Percentiles rank a stretch among this genome's conserved stretches.
Evolutionary conservation across 164 flowering plant species (phyloP).

Genomic region (Stephania yunnanensis): DNA sequence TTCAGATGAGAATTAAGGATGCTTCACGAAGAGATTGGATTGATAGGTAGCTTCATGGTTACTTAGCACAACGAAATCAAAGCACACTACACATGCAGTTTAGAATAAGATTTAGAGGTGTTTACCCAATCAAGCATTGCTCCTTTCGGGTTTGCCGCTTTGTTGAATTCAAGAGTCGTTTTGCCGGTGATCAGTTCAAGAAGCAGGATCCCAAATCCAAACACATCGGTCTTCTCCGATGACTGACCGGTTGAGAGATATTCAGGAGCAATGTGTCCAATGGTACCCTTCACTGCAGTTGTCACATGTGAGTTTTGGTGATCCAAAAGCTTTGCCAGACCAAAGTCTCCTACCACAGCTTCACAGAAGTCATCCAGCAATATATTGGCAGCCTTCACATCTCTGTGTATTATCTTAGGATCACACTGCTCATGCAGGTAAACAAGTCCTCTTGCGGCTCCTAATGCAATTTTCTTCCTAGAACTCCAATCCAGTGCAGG

Average conservation of each 20-base stretch:
- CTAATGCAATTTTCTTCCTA: constrained; percentile 22
- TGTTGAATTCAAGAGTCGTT: constrained; percentile 15
- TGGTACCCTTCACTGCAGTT: constrained; percentile 18
- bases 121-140: constrained; percentile 19
- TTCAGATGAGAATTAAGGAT: neutral
- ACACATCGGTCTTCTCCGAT: constrained; percentile 20
- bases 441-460: constrained; percentile 16
- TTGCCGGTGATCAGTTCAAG: constrained; percentile 16
- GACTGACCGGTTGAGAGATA: constrained; percentile 18
- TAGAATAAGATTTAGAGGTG: neutral
- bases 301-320: constrained; percentile 23
- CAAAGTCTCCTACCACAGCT: constrained; percentile 22
- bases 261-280: constrained; percentile 20
- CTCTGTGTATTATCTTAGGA: constrained; percentile 16
- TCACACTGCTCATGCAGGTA: constrained; percentile 20
- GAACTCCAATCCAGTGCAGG: constrained; percentile 17
- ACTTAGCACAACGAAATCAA: too few relatives aligned
- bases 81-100: neutral
- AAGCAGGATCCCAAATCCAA: constrained; percentile 18
- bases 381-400: constrained; percentile 20
- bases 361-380: constrained; percentile 18
- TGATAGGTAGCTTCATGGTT: neutral
- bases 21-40: neutral
- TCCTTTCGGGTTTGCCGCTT: constrained; percentile 15
- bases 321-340: constrained; percentile 21